phyloP scores from a whole-genome alignment of 805 yeast genomes.

The Ogataea angusta region DNA sequence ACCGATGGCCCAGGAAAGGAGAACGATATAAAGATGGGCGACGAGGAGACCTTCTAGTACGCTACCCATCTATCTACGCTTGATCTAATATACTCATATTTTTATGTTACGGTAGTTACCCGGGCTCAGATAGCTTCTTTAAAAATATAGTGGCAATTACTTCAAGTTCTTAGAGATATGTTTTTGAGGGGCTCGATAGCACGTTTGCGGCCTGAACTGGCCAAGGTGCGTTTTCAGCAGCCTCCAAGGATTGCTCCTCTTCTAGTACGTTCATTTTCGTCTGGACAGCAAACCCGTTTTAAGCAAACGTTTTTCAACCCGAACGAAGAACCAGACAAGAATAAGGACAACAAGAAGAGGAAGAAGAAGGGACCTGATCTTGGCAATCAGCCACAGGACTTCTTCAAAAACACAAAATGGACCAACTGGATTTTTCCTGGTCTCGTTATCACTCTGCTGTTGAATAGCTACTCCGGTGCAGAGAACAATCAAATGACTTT shows the following conservation, averaged over 20 bases:
- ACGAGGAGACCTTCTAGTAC: slow-evolving; percentile 35
- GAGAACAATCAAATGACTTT: slow-evolving; percentile 58
- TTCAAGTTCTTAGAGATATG: not conserved
- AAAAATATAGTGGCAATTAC: slow-evolving; percentile 8
- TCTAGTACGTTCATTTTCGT: not conserved
- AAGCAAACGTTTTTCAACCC: slow-evolving; percentile 9
- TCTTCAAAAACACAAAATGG: slow-evolving; percentile 18
- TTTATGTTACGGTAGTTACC: slow-evolving; percentile 4
- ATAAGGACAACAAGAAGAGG: slow-evolving; percentile 12
- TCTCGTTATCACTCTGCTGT: slow-evolving; percentile 21
- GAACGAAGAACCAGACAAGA: slow-evolving; percentile 10
- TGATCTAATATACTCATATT: slow-evolving; percentile 1
- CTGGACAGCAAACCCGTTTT: slow-evolving; percentile 12
- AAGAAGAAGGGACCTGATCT: slow-evolving; percentile 10
- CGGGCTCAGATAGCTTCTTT: not conserved
- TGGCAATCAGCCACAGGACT: slow-evolving; percentile 9
- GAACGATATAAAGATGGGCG: slow-evolving; percentile 27
- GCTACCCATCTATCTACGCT: not conserved
- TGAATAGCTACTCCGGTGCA: slow-evolving; percentile 15
- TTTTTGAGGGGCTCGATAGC: slow-evolving; percentile 3
- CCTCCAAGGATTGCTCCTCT: not conserved
- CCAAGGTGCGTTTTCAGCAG: not conserved
- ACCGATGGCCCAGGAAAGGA: slow-evolving; percentile 11
- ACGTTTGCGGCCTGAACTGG: slow-evolving; percentile 2
- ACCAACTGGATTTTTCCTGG: slow-evolving; percentile 29